Conservation (phyloP, 805 yeast species). For the Lachancea cidri region DNA sequence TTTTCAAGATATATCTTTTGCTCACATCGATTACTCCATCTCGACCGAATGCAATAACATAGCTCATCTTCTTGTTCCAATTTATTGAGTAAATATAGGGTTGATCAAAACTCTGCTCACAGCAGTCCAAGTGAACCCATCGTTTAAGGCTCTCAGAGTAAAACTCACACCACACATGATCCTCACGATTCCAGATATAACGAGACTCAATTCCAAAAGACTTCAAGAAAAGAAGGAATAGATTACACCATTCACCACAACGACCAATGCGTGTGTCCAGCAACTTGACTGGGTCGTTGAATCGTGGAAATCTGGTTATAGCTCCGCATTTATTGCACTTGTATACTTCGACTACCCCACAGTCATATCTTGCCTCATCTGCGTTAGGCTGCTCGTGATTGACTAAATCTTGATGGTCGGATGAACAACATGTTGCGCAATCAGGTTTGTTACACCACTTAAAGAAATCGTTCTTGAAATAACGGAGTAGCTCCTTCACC, state of each 20-base stretch:
- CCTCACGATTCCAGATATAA: constrained; percentile 84
- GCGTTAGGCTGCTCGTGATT: constrained; percentile 41
- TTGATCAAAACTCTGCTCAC: constrained; percentile 81
- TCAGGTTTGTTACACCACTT: constrained; percentile 73
- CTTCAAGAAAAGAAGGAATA: constrained; percentile 64
- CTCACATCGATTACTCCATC: constrained; percentile 68
- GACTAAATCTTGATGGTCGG: constrained; percentile 33
- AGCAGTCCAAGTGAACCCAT: constrained; percentile 88
- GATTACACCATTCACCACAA: constrained; percentile 95
- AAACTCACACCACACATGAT: constrained; percentile 95
- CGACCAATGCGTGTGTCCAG: constrained; percentile 65
- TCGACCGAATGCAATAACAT: constrained; percentile 63
- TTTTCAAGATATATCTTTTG: constrained; percentile 51
- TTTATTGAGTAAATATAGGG: constrained; percentile 74
- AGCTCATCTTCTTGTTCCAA: constrained; percentile 94
- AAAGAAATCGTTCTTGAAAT: constrained; percentile 79
- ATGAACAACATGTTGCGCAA: constrained; percentile 49
- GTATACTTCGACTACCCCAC: constrained; percentile 60
- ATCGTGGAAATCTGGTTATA: constrained; percentile 64
- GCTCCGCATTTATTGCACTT: constrained; percentile 48
- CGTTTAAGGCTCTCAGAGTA: constrained; percentile 53
- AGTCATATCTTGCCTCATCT: constrained; percentile 43
- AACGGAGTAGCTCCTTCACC: constrained; percentile 51
- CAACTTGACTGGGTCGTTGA: constrained; percentile 59
- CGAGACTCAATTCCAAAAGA: constrained; percentile 63